Conservation (phyloP, 176 grass and related monocot species). For the Dendrocalamus sinicus region DNA sequence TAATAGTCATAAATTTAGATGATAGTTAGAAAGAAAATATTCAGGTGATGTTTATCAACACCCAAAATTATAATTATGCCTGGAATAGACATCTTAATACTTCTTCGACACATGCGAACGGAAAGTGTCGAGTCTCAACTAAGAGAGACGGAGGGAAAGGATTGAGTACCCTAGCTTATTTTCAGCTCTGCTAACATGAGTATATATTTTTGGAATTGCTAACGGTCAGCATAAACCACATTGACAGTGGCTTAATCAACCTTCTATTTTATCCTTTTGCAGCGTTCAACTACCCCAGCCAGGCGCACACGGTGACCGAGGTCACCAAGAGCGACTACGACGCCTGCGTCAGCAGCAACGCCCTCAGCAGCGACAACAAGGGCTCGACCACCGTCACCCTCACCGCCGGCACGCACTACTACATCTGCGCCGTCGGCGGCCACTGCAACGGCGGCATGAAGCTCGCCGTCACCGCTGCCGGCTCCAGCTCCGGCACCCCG, state of each 20-base stretch:
- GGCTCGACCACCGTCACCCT: slow-evolving; percentile 55
- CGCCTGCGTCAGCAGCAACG: slow-evolving; percentile 49
- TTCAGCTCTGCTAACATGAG: background rate
- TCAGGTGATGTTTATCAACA: too few species aligned
- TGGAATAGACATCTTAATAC: background rate
- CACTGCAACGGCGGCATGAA: slow-evolving; percentile 81
- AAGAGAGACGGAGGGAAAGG: background rate
- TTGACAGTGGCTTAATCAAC: background rate
- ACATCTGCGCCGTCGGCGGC: slow-evolving; percentile 57
- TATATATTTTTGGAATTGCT: background rate
- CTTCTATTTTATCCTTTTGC: background rate
- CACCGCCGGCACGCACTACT: slow-evolving; percentile 57
- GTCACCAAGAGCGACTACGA: slow-evolving; percentile 58
- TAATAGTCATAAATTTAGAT: too few species aligned
- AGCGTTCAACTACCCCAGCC: slow-evolving; percentile 62
- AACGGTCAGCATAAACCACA: background rate
- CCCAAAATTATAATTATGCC: too few species aligned
- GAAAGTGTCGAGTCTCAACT: too few species aligned
- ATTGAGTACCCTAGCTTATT: background rate
- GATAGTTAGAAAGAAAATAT: too few species aligned
- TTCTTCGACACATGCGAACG: background rate
- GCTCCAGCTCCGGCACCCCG: slow-evolving; percentile 40
- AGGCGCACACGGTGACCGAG: slow-evolving; percentile 54
- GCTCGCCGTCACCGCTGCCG: slow-evolving; percentile 54
- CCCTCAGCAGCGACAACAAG: slow-evolving; percentile 21